Percentiles rank a stretch among this genome's conserved stretches.
phyloP scores from a whole-genome alignment of 805 yeast species.

The Teunomyces gatunensis region DNA sequence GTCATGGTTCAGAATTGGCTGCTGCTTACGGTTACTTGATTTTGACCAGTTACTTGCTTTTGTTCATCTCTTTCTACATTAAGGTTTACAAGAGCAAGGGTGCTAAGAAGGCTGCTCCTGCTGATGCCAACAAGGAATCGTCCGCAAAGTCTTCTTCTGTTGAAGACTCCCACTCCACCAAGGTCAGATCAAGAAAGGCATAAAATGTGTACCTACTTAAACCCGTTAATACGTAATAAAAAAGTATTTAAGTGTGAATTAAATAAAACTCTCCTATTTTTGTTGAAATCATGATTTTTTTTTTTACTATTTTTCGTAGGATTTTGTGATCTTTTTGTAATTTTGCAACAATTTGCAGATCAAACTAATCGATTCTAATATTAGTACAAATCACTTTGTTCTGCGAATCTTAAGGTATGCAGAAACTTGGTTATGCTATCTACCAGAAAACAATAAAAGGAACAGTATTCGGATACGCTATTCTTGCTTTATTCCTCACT shows the following conservation, averaged over 20 bases:
- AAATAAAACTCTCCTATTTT: background rate
- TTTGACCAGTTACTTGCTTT: constrained; percentile 80
- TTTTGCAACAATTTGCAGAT: background rate
- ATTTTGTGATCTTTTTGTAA: background rate
- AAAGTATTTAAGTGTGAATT: background rate
- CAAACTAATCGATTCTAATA: background rate
- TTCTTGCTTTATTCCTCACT: background rate
- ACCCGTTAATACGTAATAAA: background rate
- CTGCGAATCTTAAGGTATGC: background rate
- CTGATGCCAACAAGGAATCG: constrained; percentile 8
- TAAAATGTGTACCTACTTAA: constrained; percentile 9
- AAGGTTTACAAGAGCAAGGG: constrained; percentile 65
- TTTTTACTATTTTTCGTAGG: background rate
- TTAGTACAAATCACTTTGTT: background rate
- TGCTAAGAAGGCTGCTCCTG: constrained; percentile 15
- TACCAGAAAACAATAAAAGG: background rate
- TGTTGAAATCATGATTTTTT: background rate
- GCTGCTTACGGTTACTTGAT: constrained; percentile 89
- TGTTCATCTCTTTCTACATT: constrained; percentile 91
- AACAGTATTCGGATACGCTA: background rate
- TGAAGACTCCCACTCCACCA: constrained; percentile 12
- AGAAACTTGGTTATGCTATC: background rate
- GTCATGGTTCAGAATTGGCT: constrained; percentile 91
- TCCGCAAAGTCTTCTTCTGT: constrained; percentile 10
- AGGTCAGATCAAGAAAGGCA: constrained; percentile 37